A percentile compares a stretch with the other conserved stretches of the same genome.
phyloP scores from a whole-genome alignment of 805 yeast genomes.

The Monosporozyma siamensis region DNA sequence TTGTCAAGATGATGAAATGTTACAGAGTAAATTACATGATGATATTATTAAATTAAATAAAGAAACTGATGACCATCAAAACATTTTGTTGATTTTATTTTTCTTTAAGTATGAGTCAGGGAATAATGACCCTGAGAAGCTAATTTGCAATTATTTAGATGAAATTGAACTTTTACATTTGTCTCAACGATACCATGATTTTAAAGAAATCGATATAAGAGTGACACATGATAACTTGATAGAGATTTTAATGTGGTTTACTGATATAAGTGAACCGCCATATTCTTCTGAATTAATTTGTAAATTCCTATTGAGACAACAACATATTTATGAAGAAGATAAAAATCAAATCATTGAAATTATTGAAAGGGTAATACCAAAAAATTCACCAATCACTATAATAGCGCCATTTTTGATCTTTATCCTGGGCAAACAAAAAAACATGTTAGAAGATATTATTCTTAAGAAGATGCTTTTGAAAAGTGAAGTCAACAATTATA shows the following conservation, averaged over 20 bases:
- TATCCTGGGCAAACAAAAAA: conserved; percentile 9
- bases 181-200: conserved; percentile 17
- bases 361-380: conserved; percentile 13
- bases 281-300: conserved; percentile 9
- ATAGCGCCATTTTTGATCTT: conserved; percentile 12
- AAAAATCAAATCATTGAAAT: conserved; percentile 4
- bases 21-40: conserved; percentile 1
- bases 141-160: neutral
- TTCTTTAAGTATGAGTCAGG: conserved; percentile 2
- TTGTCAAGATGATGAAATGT: neutral
- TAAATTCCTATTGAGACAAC: conserved; percentile 16
- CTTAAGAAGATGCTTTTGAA: conserved; percentile 20
- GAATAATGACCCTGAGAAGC: neutral
- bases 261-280: conserved; percentile 5
- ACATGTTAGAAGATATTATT: conserved; percentile 6
- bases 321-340: neutral
- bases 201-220: conserved; percentile 15
- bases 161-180: neutral
- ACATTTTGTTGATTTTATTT: conserved; percentile 8
- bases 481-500: conserved; percentile 11
- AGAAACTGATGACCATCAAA: conserved; percentile 1
- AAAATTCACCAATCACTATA: conserved; percentile 8
- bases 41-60: conserved; percentile 16
- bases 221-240: conserved; percentile 10
- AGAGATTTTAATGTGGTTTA: conserved; percentile 15